Evolutionary conservation across 768 basidiomycete genomes (phyloP), one percentile per base, ranked within the genome.

Genomic region (Mycena filopes): DNA sequence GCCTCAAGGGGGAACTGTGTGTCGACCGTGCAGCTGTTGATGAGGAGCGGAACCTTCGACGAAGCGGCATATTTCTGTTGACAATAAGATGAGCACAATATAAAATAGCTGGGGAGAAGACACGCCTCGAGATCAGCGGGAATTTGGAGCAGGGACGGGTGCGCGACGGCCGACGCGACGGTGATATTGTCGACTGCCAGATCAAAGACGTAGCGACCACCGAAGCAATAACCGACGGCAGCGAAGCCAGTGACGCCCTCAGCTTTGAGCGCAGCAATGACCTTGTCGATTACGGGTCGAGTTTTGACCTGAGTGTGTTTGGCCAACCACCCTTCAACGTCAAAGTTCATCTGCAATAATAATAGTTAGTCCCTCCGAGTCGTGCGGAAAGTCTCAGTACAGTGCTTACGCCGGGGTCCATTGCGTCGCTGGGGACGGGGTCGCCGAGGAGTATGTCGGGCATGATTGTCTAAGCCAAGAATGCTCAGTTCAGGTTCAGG

Each of bases 381-480:
- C n/a, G n/a, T n/a, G n/a, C n/a, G n/a, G n/a, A n/a, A n/a, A n/a
- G n/a, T n/a, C n/a, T n/a, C n/a, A n/a, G 16, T 38, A 29, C 38
- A 41, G 29, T 18, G 65, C 73, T 63, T 43, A 79, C 77, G 10
- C 76, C 77, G 9, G 78, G 74, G 61, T 56, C 64, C 45, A 84
- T 57, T 12, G 79, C 81, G 58, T 78, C 75, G 4, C 74, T 47
- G 11, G 82, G 79, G 40, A 81, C 70, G 45, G 79, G 71, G 65
- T 85, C 84, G 21, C 77, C 82, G 50, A 79, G 74, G 26, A 84
- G 69, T 65, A 81, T 81, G 67, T 86, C 84, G 3, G 79, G 78
- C 7, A 73, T 66, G 33, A 83, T 69, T 11, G 79, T 80, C 83
- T 82, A 59, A 15, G 53, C 21, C 29, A 48, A 33, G 16, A 29